These are phyloP conservation scores for Plasmopara viticola DNA, from an alignment of 352 stramenopile species.

Conservation along the genomic window DNA sequence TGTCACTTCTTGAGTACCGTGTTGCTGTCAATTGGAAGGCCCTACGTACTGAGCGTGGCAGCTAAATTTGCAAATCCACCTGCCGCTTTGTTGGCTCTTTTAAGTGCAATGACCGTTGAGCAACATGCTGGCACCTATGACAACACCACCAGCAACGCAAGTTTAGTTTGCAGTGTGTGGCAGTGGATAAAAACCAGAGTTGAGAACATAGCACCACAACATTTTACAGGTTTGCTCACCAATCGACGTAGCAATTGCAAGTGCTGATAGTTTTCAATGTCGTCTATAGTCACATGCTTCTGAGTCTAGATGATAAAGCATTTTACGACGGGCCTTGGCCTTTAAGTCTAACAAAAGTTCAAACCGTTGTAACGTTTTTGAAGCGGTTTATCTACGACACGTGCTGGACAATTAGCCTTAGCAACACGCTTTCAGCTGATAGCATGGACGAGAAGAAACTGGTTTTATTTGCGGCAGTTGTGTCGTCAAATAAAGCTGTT, in stretches of 20 bases:
- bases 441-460: constrained; percentile 23
- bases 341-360: constrained; percentile 35
- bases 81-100: constrained; percentile 35
- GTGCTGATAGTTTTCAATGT: constrained; percentile 58
- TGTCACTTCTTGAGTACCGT: constrained; percentile 36
- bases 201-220: constrained; percentile 10
- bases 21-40: constrained; percentile 32
- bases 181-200: constrained; percentile 20
- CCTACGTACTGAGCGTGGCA: constrained; percentile 41
- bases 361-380: constrained; percentile 37
- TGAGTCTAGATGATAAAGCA: constrained; percentile 61
- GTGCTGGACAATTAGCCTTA: constrained; percentile 45
- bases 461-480: constrained; percentile 39
- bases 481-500: constrained; percentile 68
- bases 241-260: constrained; percentile 24
- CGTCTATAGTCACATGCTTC: constrained; percentile 57
- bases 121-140: constrained; percentile 5
- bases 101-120: constrained; percentile 46
- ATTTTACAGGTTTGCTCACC: constrained; percentile 3
- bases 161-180: constrained; percentile 36
- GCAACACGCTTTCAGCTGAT: constrained; percentile 11
- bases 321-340: constrained; percentile 64
- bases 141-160: constrained; percentile 4
- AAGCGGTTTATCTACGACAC: constrained; percentile 67
- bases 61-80: constrained; percentile 42